Conservation (phyloP, 2,329 filamentous ascomycete species). For the Dendrostoma leiphaemia region DNA sequence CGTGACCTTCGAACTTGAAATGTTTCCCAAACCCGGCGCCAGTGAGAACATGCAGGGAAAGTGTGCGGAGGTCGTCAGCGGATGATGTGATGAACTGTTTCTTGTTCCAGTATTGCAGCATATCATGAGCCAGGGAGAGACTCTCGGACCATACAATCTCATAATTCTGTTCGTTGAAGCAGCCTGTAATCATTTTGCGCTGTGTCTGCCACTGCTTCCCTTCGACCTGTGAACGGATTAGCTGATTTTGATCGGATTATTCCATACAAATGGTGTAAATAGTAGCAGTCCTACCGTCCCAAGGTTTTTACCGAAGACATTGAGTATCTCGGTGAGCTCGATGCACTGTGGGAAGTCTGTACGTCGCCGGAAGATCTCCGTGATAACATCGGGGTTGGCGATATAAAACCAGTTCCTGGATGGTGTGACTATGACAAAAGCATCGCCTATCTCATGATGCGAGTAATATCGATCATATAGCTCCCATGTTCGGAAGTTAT, state of each 20-base stretch:
- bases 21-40: constrained; percentile 30
- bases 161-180: constrained; percentile 30
- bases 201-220: constrained; percentile 23
- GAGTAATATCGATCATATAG: background rate
- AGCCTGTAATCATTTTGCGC: constrained; percentile 24
- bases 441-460: constrained; percentile 26
- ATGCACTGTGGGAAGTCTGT: constrained; percentile 3
- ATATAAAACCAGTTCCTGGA: constrained; percentile 5
- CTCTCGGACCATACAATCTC: constrained; percentile 28
- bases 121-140: constrained; percentile 23
- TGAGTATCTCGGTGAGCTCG: background rate
- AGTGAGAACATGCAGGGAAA: constrained; percentile 28
- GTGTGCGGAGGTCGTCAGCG: constrained; percentile 26
- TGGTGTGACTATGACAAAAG: constrained; percentile 9
- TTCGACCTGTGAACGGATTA: constrained; percentile 8
- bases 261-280: too few relatives aligned
- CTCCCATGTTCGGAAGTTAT: constrained; percentile 28
- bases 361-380: background rate
- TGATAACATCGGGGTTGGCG: background rate
- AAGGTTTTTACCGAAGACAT: constrained; percentile 7
- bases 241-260: background rate
- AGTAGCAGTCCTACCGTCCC: constrained; percentile 3
- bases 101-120: constrained; percentile 27
- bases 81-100: constrained; percentile 20
- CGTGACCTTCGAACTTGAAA: constrained; percentile 28